phyloP scores from a whole-genome alignment of 768 basidiomycete species.

The Holtermanniella nyarrowii region DNA sequence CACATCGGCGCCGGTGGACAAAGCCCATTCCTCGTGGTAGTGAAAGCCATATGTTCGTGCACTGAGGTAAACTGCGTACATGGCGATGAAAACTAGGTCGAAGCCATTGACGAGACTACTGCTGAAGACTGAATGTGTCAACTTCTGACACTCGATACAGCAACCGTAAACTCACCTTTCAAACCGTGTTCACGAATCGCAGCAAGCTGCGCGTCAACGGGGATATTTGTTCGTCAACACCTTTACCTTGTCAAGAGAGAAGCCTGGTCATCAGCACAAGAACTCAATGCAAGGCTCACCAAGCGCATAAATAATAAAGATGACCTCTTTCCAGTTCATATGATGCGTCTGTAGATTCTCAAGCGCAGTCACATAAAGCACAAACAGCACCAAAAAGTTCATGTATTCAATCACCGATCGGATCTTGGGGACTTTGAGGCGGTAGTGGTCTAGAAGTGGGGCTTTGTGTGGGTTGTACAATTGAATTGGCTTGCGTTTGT shows the following conservation, averaged over 20 bases:
- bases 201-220: constrained; percentile 46
- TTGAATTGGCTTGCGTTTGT: constrained; percentile 82
- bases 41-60: constrained; percentile 71
- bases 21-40: constrained; percentile 55
- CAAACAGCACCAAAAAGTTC: constrained; percentile 77
- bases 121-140: constrained; percentile 22
- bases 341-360: constrained; percentile 57
- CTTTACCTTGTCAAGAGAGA: constrained; percentile 64
- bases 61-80: constrained; percentile 64
- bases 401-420: constrained; percentile 80
- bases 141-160: constrained; percentile 38
- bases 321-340: constrained; percentile 57
- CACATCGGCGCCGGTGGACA: constrained; percentile 62
- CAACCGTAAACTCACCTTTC: constrained; percentile 51
- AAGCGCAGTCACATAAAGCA: constrained; percentile 70
- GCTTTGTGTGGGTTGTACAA: constrained; percentile 92
- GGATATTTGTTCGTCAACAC: background rate
- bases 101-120: constrained; percentile 59
- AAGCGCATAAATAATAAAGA: constrained; percentile 59
- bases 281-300: constrained; percentile 26
- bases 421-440: constrained; percentile 90
- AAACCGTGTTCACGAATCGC: constrained; percentile 94
- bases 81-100: constrained; percentile 78
- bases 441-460: constrained; percentile 87
- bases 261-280: constrained; percentile 50